Conservation (phyloP, 2,329 filamentous ascomycete species). For the Microascus cirrosus region DNA sequence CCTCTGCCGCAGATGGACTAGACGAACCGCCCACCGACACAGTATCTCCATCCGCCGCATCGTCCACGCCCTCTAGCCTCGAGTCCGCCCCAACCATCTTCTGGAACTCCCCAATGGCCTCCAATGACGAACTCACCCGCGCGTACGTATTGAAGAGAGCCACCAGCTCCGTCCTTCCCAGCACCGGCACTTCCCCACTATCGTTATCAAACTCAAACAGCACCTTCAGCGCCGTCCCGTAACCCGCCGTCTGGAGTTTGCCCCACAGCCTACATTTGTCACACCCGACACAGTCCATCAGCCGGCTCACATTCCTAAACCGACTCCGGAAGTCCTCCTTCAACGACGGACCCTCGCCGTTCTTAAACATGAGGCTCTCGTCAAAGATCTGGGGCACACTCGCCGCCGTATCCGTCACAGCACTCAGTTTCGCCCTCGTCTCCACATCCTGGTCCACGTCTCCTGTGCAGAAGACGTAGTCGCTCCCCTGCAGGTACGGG, state of each 20-base stretch:
- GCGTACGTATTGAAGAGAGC: constrained; percentile 91
- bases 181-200: constrained; percentile 51
- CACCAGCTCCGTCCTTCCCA: constrained; percentile 86
- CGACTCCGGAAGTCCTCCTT: constrained; percentile 97
- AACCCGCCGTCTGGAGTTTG: constrained; percentile 89
- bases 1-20: constrained; percentile 1
- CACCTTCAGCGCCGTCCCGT: constrained; percentile 89
- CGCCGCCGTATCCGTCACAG: constrained; percentile 60
- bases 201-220: constrained; percentile 80
- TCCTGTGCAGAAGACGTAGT: constrained; percentile 87
- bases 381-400: constrained; percentile 78
- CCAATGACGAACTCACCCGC: constrained; percentile 70
- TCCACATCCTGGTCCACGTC: constrained; percentile 66
- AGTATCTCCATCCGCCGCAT: background rate
- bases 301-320: constrained; percentile 88
- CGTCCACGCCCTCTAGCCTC: constrained; percentile 10
- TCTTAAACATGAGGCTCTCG: constrained; percentile 89
- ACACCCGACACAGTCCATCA: constrained; percentile 98
- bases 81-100: constrained; percentile 31
- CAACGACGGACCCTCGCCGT: constrained; percentile 60
- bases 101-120: constrained; percentile 63
- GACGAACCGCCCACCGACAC: background rate
- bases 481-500: constrained; percentile 53
- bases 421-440: constrained; percentile 74
- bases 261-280: constrained; percentile 98